phyloP scores from a whole-genome alignment of 257 asterid genomes.

The Jacaranda mimosifolia region DNA sequence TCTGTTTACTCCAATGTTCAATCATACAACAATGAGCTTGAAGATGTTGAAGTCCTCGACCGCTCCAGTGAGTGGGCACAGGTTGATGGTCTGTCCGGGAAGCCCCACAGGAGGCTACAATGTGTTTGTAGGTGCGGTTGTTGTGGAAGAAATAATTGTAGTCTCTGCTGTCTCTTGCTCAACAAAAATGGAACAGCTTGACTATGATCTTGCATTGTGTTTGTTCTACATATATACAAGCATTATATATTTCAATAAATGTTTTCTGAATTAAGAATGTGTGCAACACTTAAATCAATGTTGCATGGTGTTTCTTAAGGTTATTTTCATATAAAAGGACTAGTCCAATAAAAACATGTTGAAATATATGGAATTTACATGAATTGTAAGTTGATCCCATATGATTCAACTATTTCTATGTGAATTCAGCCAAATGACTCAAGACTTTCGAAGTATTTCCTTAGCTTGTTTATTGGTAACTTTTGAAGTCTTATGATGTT shows the following conservation, averaged over 20 bases:
- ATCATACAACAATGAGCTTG: neutral
- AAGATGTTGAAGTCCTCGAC: neutral
- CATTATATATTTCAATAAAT: neutral
- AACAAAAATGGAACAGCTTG: neutral
- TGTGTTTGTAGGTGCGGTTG: conserved; percentile 33
- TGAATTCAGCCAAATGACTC: neutral
- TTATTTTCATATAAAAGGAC: neutral
- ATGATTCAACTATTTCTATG: neutral
- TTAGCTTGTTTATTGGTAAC: neutral
- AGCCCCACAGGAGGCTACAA: conserved; percentile 39
- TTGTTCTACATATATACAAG: too few species aligned
- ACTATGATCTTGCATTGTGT: neutral
- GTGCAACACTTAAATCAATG: neutral
- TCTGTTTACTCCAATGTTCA: neutral
- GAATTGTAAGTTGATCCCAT: neutral
- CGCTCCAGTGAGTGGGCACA: neutral
- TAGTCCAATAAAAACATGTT: neutral
- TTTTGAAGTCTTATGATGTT: neutral
- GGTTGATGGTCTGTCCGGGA: conserved; percentile 10
- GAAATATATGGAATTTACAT: neutral
- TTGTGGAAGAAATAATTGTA: conserved; percentile 32
- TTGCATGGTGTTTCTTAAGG: neutral
- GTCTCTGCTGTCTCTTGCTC: conserved; percentile 24
- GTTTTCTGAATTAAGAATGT: neutral
- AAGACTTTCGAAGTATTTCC: neutral